Conservation (phyloP, 2,329 filamentous ascomycete species). For the Ophiosphaerella narmari region DNA sequence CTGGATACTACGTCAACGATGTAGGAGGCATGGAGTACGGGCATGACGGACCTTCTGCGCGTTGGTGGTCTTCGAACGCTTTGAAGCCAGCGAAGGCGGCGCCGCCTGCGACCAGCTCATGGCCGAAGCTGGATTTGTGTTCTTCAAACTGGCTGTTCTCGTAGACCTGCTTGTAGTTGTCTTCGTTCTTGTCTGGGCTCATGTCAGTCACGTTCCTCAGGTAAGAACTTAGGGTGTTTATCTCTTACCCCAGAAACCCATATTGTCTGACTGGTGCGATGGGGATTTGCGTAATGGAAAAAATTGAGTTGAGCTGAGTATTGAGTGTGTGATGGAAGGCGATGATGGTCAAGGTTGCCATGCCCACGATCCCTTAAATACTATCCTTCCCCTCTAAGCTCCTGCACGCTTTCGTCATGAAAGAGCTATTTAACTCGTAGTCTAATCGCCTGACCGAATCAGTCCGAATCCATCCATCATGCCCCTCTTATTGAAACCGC, state of each 20-base stretch:
- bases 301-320: background rate
- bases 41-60: constrained; percentile 62
- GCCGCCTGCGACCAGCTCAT: constrained; percentile 76
- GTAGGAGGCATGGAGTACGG: background rate
- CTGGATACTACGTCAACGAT: constrained; percentile 43
- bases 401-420: constrained; percentile 16
- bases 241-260: constrained; percentile 52
- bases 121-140: constrained; percentile 68
- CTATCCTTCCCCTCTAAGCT: constrained; percentile 2
- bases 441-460: constrained; percentile 8
- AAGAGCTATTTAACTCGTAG: background rate
- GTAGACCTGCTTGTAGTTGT: constrained; percentile 62
- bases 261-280: constrained; percentile 27
- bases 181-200: constrained; percentile 55
- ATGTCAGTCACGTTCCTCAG: constrained; percentile 1
- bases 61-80: constrained; percentile 76
- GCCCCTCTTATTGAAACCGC: constrained; percentile 24
- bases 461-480: constrained; percentile 16
- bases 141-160: constrained; percentile 50
- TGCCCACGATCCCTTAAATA: constrained; percentile 17
- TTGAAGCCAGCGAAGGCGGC: constrained; percentile 82
- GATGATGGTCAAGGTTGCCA: background rate
- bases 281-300: background rate
- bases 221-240: background rate
- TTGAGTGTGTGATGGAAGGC: background rate